Conservation (phyloP, 2,329 filamentous ascomycete species). For the Aureobasidium sp. region DNA sequence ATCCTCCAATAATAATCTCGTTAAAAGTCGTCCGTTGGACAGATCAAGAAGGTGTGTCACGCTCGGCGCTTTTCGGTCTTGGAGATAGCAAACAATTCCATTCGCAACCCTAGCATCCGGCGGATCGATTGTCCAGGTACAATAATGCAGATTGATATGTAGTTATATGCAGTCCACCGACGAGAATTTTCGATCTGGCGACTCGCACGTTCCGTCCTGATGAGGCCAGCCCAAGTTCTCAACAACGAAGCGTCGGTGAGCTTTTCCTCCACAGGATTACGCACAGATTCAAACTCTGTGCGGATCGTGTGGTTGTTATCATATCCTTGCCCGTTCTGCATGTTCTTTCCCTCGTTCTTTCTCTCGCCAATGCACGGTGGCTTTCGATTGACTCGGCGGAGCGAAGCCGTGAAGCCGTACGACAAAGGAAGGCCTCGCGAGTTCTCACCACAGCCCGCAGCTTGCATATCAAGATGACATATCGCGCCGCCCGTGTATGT, state of each 20-base stretch:
- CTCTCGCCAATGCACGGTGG: conserved; percentile 1
- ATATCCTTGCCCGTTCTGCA: conserved; percentile 11
- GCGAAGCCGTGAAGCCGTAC: background rate
- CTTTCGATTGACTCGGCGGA: conserved; percentile 14
- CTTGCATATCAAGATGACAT: conserved; percentile 10
- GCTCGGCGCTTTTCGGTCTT: background rate
- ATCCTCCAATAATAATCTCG: conserved; percentile 5
- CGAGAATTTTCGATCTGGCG: conserved; percentile 1
- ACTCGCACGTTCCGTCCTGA: background rate
- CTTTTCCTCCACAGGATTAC: background rate
- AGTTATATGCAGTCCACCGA: background rate
- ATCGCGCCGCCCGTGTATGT: background rate
- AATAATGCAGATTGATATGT: conserved; percentile 3
- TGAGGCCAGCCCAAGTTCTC: background rate
- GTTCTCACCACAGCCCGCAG: background rate
- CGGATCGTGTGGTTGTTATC: background rate
- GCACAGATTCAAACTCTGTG: conserved; percentile 9
- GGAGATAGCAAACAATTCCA: background rate
- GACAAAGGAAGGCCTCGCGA: background rate
- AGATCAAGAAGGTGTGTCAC: background rate
- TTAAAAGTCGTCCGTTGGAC: conserved; percentile 10
- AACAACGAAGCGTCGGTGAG: conserved; percentile 3
- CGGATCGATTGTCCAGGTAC: background rate
- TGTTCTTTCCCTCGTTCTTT: background rate
- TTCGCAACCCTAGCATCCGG: background rate